phyloP scores from a whole-genome alignment of 73 alveolate species.

The Paramecium sexaurelia region DNA sequence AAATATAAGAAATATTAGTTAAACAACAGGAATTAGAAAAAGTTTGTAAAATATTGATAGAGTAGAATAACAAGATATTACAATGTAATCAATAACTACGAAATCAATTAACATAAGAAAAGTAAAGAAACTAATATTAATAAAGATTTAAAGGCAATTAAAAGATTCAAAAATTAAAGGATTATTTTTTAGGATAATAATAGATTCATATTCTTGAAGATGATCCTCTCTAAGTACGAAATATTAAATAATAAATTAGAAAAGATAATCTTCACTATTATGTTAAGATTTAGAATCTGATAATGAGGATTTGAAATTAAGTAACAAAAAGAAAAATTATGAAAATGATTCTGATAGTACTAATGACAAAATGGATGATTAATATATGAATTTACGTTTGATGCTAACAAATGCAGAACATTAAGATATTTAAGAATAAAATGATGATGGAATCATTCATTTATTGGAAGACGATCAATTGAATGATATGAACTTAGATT shows the following conservation, averaged over 20 bases:
- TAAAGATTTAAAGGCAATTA: not conserved
- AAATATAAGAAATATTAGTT: not conserved
- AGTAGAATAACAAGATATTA: conserved; percentile 8
- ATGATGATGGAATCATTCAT: not conserved
- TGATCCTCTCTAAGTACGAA: not conserved
- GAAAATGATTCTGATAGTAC: conserved; percentile 39
- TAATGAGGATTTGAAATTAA: not conserved
- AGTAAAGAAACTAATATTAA: not conserved
- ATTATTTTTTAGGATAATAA: not conserved
- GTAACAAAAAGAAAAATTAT: not conserved
- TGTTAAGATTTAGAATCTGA: not conserved
- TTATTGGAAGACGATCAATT: not conserved
- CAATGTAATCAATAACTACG: not conserved
- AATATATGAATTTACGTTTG: not conserved
- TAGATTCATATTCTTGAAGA: not conserved
- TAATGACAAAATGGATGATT: not conserved
- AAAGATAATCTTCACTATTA: not conserved
- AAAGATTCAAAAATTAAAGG: not conserved
- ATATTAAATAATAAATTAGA: not conserved
- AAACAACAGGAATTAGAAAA: conserved; percentile 16
- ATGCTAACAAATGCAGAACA: conserved; percentile 4
- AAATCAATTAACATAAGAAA: not conserved
- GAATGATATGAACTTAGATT: not conserved
- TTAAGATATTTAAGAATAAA: not conserved
- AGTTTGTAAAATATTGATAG: conserved; percentile 32